These are phyloP conservation scores for Dothistroma pini DNA, from an alignment of 2,329 filamentous ascomycete species.

Conservation along the genomic window DNA sequence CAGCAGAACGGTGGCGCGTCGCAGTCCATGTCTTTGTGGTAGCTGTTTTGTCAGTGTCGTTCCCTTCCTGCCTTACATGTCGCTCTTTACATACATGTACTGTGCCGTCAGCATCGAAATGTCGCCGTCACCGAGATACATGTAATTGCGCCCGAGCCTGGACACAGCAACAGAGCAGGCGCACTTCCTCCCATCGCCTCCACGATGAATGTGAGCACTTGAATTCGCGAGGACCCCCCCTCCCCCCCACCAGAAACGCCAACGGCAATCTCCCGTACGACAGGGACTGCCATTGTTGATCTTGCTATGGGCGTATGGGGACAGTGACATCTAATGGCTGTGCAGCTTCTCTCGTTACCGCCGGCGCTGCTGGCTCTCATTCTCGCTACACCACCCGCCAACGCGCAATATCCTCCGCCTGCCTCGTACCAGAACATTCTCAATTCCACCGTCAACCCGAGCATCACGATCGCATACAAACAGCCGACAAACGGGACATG, in stretches of 20 bases:
- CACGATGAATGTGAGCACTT: background rate
- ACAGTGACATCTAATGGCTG: background rate
- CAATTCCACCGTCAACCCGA: slow-evolving; percentile 58
- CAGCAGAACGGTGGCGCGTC: background rate
- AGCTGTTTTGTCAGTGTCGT: background rate
- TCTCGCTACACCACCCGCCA: slow-evolving; percentile 17
- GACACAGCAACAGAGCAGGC: background rate
- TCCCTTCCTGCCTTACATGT: background rate
- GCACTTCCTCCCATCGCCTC: background rate
- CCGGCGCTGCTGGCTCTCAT: slow-evolving; percentile 27
- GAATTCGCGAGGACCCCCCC: no score
- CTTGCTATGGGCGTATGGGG: background rate
- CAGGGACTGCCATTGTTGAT: background rate
- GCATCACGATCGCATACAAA: slow-evolving; percentile 67
- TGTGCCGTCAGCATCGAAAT: background rate
- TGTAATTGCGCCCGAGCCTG: background rate
- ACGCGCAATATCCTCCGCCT: slow-evolving; percentile 41
- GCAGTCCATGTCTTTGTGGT: background rate
- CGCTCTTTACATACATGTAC: background rate
- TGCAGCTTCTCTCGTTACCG: slow-evolving; percentile 24
- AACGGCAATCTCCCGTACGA: background rate
- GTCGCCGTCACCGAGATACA: background rate
- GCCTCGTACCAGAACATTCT: slow-evolving; percentile 51
- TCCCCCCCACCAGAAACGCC: background rate
- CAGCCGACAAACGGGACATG: slow-evolving; percentile 58